Percentiles rank a stretch among this genome's conserved stretches.
Conservation (phyloP, 2,329 filamentous ascomycete species). For the Acephala macrosclerotiorum region DNA sequence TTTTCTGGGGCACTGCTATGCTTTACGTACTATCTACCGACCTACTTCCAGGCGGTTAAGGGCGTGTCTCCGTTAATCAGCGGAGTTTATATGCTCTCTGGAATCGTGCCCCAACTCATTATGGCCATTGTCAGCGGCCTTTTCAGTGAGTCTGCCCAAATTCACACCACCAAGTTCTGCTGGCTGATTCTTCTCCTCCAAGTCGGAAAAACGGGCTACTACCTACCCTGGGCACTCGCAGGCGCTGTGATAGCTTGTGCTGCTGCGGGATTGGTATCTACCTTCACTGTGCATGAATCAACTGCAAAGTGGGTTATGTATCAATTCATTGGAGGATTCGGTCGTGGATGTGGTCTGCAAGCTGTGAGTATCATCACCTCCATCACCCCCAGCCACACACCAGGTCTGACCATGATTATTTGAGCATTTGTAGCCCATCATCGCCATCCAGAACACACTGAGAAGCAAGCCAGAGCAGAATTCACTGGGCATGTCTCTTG, state of each 20-base stretch:
- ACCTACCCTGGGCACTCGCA: conserved; percentile 43
- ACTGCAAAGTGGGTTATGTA: conserved; percentile 38
- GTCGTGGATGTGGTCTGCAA: conserved; percentile 34
- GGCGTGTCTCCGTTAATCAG: conserved; percentile 45
- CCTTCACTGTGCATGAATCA: conserved; percentile 34
- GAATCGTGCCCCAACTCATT: conserved; percentile 44
- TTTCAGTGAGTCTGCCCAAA: conserved; percentile 23
- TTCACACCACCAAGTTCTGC: too few relatives aligned
- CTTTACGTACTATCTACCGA: conserved; percentile 53
- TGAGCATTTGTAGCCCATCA: conserved; percentile 30
- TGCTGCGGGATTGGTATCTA: conserved; percentile 45
- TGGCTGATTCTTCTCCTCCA: conserved; percentile 1
- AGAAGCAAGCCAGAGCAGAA: too few relatives aligned
- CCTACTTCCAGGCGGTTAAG: conserved; percentile 58
- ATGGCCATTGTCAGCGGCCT: conserved; percentile 32
- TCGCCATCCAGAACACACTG: conserved; percentile 44
- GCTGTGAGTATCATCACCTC: conserved; percentile 30
- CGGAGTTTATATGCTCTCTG: conserved; percentile 49
- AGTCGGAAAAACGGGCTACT: conserved; percentile 44
- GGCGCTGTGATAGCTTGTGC: conserved; percentile 42
- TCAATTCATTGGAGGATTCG: conserved; percentile 39
- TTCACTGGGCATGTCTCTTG: too few relatives aligned
- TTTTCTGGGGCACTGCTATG: conserved; percentile 27
- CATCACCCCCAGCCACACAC: background rate
- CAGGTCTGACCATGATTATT: conserved; percentile 13